phyloP scores from a whole-genome alignment of 2,329 filamentous ascomycete species.

The Lasiodiplodia gonubiensis region DNA sequence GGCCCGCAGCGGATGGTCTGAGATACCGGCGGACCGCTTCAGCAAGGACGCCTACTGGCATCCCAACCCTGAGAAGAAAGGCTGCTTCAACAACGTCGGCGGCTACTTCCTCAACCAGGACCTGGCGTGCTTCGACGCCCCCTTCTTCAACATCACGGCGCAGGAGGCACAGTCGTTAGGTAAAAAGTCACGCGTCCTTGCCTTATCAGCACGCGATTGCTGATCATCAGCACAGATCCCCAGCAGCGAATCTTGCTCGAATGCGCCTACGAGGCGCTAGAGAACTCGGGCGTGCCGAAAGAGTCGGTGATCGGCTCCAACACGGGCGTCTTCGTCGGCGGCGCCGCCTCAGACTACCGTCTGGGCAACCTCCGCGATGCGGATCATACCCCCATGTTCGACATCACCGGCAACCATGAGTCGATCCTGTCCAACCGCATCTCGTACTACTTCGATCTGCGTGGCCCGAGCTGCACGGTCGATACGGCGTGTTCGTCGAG shows the following conservation, averaged over 20 bases:
- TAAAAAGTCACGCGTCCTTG: background rate
- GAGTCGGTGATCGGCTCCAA: constrained; percentile 32
- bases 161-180: constrained; percentile 30
- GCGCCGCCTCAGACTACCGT: constrained; percentile 35
- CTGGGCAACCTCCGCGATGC: constrained; percentile 25
- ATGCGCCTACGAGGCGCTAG: constrained; percentile 33
- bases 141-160: constrained; percentile 35
- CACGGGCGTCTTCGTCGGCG: constrained; percentile 38
- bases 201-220: background rate
- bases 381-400: constrained; percentile 23
- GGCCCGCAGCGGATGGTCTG: constrained; percentile 39
- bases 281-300: constrained; percentile 33
- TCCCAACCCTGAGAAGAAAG: constrained; percentile 36
- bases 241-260: constrained; percentile 36
- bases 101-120: constrained; percentile 34
- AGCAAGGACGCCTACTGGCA: constrained; percentile 47
- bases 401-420: constrained; percentile 29
- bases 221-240: constrained; percentile 32
- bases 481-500: constrained; percentile 43
- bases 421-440: constrained; percentile 41
- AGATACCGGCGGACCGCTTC: constrained; percentile 46
- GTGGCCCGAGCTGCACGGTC: constrained; percentile 40
- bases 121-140: constrained; percentile 32
- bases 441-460: constrained; percentile 40
- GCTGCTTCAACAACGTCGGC: constrained; percentile 29